Conservation (phyloP, 805 yeast genomes). For the Cyberlindnera japonica region DNA sequence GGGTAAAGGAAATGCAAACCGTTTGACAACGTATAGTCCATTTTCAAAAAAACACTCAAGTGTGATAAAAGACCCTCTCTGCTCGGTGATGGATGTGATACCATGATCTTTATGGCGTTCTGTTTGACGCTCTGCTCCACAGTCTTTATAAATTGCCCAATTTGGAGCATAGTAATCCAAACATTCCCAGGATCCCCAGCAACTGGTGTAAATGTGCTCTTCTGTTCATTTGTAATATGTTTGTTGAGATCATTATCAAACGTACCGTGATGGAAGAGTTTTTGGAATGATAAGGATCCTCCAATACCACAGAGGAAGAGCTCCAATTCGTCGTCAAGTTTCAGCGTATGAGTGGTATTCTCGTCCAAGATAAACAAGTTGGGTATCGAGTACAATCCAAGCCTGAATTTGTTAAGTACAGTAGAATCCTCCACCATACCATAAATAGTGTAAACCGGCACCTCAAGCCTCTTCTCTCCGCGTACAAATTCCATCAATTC, state of each 20-base stretch:
- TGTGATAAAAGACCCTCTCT: constrained; percentile 68
- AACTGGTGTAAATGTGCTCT: constrained; percentile 42
- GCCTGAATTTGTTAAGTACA: constrained; percentile 59
- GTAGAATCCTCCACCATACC: constrained; percentile 74
- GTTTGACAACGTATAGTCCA: constrained; percentile 71
- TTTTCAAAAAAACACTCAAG: constrained; percentile 59
- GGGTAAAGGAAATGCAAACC: constrained; percentile 70
- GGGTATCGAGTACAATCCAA: constrained; percentile 48
- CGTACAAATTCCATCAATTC: constrained; percentile 47
- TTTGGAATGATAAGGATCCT: constrained; percentile 63
- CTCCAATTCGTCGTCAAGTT: constrained; percentile 34
- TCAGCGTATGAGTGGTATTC: constrained; percentile 40
- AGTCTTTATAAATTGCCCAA: constrained; percentile 60
- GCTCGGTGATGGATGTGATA: constrained; percentile 68
- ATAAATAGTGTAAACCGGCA: constrained; percentile 74
- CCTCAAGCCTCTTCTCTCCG: constrained; percentile 40
- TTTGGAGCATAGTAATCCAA: constrained; percentile 70
- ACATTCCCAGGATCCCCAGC: constrained; percentile 62
- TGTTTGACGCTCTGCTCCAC: constrained; percentile 38
- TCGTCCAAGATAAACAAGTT: constrained; percentile 66
- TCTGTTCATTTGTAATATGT: constrained; percentile 18
- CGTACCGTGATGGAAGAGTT: constrained; percentile 63
- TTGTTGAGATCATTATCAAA: constrained; percentile 24
- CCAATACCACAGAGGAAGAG: constrained; percentile 67
- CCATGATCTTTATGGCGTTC: constrained; percentile 53